phyloP scores from a whole-genome alignment of 768 basidiomycete species.

The Russula dissimulans region DNA sequence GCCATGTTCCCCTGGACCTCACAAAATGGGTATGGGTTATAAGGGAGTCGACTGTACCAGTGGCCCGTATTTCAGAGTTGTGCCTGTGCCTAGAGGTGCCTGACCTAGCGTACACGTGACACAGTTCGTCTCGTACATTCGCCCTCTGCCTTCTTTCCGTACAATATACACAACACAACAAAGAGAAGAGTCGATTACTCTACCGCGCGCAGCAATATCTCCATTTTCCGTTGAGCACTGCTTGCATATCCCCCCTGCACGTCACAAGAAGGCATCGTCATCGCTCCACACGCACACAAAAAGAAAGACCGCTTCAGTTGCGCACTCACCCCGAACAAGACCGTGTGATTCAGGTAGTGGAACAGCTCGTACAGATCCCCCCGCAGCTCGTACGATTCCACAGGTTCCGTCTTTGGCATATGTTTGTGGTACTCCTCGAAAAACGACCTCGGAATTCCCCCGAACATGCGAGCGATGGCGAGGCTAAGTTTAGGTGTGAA shows the following conservation, averaged over 20 bases:
- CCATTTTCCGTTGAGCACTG: constrained; percentile 43
- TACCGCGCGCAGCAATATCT: constrained; percentile 33
- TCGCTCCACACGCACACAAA: background rate
- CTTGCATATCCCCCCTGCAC: constrained; percentile 42
- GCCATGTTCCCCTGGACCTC: too few species aligned
- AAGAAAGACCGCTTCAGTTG: too few species aligned
- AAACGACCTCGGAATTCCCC: constrained; percentile 58
- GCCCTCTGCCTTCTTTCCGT: background rate
- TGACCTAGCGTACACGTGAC: too few species aligned
- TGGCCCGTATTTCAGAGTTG: too few species aligned
- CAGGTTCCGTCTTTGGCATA: constrained; percentile 56
- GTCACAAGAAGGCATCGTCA: background rate
- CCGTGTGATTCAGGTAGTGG: constrained; percentile 75
- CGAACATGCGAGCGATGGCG: constrained; percentile 70
- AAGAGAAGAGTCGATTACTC: background rate
- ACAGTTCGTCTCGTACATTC: background rate
- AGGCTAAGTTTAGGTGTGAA: constrained; percentile 34
- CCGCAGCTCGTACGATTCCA: constrained; percentile 53
- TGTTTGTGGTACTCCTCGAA: constrained; percentile 58
- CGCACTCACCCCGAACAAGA: constrained; percentile 60
- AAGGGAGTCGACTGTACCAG: too few species aligned
- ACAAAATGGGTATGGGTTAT: too few species aligned
- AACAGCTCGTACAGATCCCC: constrained; percentile 66
- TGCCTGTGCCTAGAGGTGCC: too few species aligned
- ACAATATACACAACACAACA: background rate